These are phyloP conservation scores for Poteriospumella lacustris DNA, from an alignment of 108 stramenopile genomes.

Conservation along the genomic window DNA sequence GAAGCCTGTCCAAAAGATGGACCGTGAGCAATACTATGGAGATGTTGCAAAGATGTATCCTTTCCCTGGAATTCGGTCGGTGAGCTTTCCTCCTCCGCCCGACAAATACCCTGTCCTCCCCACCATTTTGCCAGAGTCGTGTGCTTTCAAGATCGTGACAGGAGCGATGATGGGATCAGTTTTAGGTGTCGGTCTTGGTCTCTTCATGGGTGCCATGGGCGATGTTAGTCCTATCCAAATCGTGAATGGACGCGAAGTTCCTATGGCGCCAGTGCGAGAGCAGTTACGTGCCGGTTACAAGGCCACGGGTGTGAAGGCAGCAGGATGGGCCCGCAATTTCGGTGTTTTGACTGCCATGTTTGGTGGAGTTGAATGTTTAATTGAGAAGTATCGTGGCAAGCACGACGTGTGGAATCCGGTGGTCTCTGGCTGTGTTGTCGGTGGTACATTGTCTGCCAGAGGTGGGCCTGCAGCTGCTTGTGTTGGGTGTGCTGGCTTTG, in stretches of 20 bases:
- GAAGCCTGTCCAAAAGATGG: too few relatives aligned
- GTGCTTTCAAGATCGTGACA: slow-evolving; percentile 20
- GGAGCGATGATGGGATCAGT: slow-evolving; percentile 48
- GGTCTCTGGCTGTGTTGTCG: slow-evolving; percentile 78
- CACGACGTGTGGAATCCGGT: slow-evolving; percentile 87
- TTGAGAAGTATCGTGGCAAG: slow-evolving; percentile 83
- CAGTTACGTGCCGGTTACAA: slow-evolving; percentile 67
- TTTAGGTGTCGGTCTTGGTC: slow-evolving; percentile 38
- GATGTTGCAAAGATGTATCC: too few relatives aligned
- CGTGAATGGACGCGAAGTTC: slow-evolving; percentile 71
- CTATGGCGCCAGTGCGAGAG: slow-evolving; percentile 72
- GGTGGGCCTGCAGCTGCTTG: slow-evolving; percentile 78
- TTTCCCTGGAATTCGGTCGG: too few relatives aligned
- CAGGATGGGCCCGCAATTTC: slow-evolving; percentile 80
- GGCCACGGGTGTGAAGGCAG: slow-evolving; percentile 71
- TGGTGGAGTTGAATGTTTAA: slow-evolving; percentile 54
- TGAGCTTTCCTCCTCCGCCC: background rate
- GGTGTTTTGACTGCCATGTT: slow-evolving; percentile 86
- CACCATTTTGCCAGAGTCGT: background rate
- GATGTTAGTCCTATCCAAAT: slow-evolving; percentile 51
- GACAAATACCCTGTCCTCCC: background rate
- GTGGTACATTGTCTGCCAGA: slow-evolving; percentile 80
- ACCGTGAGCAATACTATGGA: too few relatives aligned
- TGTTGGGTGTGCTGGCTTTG: slow-evolving; percentile 86
- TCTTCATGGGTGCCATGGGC: slow-evolving; percentile 50